Evolutionary conservation across 306 rosid genomes (phyloP), one percentile per base, ranked within the genome.

Genomic region (Pyrus bretschneideri): DNA sequence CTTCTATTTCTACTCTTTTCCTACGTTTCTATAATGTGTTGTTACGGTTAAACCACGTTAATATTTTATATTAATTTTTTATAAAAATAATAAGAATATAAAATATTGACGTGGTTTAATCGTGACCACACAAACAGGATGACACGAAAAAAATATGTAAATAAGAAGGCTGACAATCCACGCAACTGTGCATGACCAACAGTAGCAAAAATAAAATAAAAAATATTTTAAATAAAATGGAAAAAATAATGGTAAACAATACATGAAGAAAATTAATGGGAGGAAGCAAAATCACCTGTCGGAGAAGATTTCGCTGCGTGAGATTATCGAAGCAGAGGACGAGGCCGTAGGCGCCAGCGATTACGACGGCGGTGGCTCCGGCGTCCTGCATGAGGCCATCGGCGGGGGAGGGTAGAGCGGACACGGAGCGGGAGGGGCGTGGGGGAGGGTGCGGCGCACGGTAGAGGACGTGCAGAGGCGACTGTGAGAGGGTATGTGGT

Each of bases 311-410:
- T 69, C 84, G 86, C 63, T 60, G 79, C 0, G 97, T 77, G 80
- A 92, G 89, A 40, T 78, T 70, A 57, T 95, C 85, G 82, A 95
- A 95, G 77, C 73, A 55, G 77, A 72, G 87, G 40, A 95, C 96
- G 67, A 92, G 88, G 35, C 78, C 82, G 67, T 86, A 95, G 7
- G 86, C 97, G 29, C 97, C 96, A 21, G 69, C 89, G 31, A 95
- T 91, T 23, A 88, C 84, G 8, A 79, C 84, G 9, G 80, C 79
- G 11, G 97, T 65, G 18, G 97, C 93, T 29, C 91, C 93, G 15
- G 86, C 86, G 72, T 95, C 85, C 66, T 71, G 85, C 69, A 89
- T 38, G 73, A 90, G 67, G 51, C 79, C 83, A 30, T 63, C 84
- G 11, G 81, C 67, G 25, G 27, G 60, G 65, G 79, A 76, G 67